Evolutionary conservation across 2,329 filamentous ascomycete species (phyloP), one percentile per base, ranked within the genome.

Genomic region (Talaromyces sp.): DNA sequence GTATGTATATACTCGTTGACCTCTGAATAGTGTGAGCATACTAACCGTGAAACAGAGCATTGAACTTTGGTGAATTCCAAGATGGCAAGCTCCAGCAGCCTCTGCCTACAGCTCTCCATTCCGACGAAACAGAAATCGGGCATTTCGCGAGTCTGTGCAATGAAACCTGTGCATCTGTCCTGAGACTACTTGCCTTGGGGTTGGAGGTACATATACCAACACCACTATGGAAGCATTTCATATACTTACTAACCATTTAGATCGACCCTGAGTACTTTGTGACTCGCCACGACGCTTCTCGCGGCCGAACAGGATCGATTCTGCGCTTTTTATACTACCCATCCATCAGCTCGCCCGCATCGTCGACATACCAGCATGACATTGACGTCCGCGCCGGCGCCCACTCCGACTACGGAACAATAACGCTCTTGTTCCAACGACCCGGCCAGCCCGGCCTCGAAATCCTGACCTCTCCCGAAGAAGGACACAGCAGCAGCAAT

Each of bases 31-130:
- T 17, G 8, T 4, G 2, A 6, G 8, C 19, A 58, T 33, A 51
- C 10, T 58, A 32, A 27, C 15, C 17, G 9, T 11, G 9, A 42
- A 39, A 30, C 51, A 95, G 92, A 79, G 92, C 89, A 42, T 93
- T 98, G 82, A 99, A 98, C 78, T 89, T 98, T 71, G 91, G 89
- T 65, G 86, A 91, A 67, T 96, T 95, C 72, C 72, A 80, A 61
- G 68, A 86, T 64, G 83, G 85, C 67, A 86, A 87, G 75, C 84
- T 89, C 15, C 86, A 89, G 64, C 93, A 98, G 73, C 88, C 89
- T 9, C 80, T 98, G 1, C 92, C 93, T 0, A 70, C 79, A 1
- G 81, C 85, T 8, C 81, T 98, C 2, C 71, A 77, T 17, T 66
- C 80, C 1, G 80, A 90, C 63, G 84, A 90, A 69, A 68, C 79